These are phyloP conservation scores for Naganishia vishniacii DNA, from an alignment of 768 basidiomycete genomes.

Conservation along the genomic window DNA sequence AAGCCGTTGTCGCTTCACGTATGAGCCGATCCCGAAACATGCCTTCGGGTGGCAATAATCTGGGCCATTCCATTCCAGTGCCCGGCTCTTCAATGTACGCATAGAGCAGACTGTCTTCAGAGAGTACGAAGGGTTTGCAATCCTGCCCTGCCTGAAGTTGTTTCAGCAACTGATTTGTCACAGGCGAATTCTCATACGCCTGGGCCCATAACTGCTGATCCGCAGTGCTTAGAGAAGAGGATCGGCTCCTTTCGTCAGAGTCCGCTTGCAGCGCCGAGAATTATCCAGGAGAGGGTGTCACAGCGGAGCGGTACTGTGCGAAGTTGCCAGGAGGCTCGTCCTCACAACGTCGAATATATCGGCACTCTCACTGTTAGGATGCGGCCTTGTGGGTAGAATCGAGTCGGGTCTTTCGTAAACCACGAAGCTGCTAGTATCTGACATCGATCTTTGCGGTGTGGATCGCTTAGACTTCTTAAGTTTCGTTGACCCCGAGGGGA, in stretches of 20 bases:
- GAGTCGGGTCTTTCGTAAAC: neutral
- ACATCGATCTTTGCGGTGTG: neutral
- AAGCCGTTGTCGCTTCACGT: neutral
- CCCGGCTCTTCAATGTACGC: slow-evolving; percentile 10
- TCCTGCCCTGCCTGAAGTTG: neutral
- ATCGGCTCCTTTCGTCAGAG: too few relatives aligned
- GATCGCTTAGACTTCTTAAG: neutral
- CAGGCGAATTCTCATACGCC: neutral
- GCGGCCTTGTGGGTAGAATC: neutral
- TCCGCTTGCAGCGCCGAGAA: too few relatives aligned
- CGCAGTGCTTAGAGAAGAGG: too few relatives aligned
- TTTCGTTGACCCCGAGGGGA: neutral
- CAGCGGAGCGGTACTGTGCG: too few relatives aligned
- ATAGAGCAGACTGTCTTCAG: slow-evolving; percentile 19
- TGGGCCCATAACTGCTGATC: neutral
- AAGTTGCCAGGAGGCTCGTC: too few relatives aligned
- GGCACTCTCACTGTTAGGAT: neutral
- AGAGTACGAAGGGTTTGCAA: slow-evolving; percentile 12
- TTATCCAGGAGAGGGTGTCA: too few relatives aligned
- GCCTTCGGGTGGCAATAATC: slow-evolving; percentile 20
- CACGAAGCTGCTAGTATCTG: slow-evolving; percentile 1
- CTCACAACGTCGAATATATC: neutral
- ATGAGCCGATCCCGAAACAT: slow-evolving; percentile 12
- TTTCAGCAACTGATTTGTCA: neutral
- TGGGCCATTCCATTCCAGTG: neutral